Evolutionary conservation across 139 green algal genomes (phyloP).

Genomic region (Coelastrella sp.): DNA sequence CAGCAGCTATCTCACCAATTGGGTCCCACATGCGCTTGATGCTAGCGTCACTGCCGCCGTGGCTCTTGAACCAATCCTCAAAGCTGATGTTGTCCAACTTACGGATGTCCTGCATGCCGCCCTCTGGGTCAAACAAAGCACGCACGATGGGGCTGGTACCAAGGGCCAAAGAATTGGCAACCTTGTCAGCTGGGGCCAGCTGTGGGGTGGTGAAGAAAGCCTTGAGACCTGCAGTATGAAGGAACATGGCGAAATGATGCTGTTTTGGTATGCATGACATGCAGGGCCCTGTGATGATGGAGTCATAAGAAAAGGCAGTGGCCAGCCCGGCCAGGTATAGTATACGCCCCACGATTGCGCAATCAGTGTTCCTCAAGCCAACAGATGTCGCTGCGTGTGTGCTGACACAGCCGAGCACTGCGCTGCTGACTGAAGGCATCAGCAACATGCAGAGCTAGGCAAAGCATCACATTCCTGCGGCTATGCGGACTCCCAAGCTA

Average conservation of each 20-base stretch:
- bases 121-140: constrained; percentile 94
- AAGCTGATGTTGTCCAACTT: constrained; percentile 77
- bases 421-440: too few relatives aligned
- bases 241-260: too few relatives aligned
- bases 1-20: constrained; percentile 75
- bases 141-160: constrained; percentile 91
- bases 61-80: constrained; percentile 93
- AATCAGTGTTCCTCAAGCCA: too few relatives aligned
- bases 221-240: constrained; percentile 79
- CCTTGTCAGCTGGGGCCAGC: constrained; percentile 88
- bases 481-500: too few relatives aligned
- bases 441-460: background rate
- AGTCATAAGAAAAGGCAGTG: too few relatives aligned
- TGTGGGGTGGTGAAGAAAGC: constrained; percentile 98
- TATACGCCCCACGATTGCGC: too few relatives aligned
- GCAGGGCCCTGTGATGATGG: too few relatives aligned
- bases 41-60: constrained; percentile 84
- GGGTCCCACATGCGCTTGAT: constrained; percentile 98
- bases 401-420: too few relatives aligned
- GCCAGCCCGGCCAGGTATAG: too few relatives aligned
- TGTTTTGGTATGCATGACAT: too few relatives aligned
- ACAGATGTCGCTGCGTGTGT: too few relatives aligned
- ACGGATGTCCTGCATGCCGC: constrained; percentile 55
- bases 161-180: constrained; percentile 82
- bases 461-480: background rate